Evolutionary conservation across 805 yeast species (phyloP).

Genomic region (Kluyveromyces lactis): DNA sequence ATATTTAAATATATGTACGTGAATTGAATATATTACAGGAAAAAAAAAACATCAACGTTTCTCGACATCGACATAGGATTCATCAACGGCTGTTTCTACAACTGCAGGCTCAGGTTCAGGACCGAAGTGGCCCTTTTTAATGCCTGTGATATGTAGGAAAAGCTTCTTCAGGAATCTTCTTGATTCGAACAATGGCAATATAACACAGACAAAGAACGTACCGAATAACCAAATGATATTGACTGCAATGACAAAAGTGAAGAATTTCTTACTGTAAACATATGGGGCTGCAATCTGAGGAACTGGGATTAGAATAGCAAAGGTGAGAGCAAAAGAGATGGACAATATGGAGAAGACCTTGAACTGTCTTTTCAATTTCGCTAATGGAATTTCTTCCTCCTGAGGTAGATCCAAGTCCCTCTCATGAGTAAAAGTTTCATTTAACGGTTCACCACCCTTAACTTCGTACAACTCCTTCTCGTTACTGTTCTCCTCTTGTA

Average conservation of each 20-base stretch:
- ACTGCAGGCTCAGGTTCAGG: neutral
- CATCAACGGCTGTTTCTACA: too few relatives aligned
- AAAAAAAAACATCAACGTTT: too few relatives aligned
- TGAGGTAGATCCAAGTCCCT: slow-evolving; percentile 18
- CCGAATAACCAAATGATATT: slow-evolving; percentile 31
- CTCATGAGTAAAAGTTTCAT: neutral
- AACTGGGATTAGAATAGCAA: slow-evolving; percentile 29
- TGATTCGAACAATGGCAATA: slow-evolving; percentile 27
- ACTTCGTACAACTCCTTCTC: slow-evolving; percentile 1
- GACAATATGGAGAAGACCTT: slow-evolving; percentile 24
- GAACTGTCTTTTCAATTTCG: slow-evolving; percentile 25
- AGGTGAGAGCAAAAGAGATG: slow-evolving; percentile 16
- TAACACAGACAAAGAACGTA: slow-evolving; percentile 27
- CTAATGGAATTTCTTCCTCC: slow-evolving; percentile 20
- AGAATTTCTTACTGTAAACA: slow-evolving; percentile 27
- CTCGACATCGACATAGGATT: too few relatives aligned
- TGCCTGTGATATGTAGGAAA: neutral
- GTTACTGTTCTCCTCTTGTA: slow-evolving; percentile 1
- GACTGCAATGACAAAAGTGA: slow-evolving; percentile 26
- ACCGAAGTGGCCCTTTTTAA: neutral
- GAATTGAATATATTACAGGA: too few relatives aligned
- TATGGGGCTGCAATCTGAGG: slow-evolving; percentile 30
- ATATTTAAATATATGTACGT: too few relatives aligned
- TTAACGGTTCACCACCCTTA: neutral
- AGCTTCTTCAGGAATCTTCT: slow-evolving; percentile 7